Conservation (phyloP, 305 asterid species). For the Petunia hybrid region DNA sequence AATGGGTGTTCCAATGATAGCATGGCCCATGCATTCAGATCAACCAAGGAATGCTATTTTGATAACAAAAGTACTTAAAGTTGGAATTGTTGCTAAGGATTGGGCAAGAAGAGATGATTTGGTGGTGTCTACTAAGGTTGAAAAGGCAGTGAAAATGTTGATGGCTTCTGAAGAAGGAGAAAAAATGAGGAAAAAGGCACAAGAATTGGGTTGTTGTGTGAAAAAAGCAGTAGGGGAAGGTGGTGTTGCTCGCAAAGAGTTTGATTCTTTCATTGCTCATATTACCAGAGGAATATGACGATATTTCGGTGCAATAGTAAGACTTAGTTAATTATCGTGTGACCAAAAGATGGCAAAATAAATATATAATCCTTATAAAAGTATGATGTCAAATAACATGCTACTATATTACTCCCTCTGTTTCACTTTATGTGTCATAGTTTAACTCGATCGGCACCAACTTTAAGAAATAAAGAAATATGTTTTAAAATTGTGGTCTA, state of each 20-base stretch:
- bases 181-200: conserved; percentile 61
- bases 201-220: conserved; percentile 50
- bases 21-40: conserved; percentile 54
- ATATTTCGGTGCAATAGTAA: not conserved
- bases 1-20: conserved; percentile 50
- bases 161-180: conserved; percentile 62
- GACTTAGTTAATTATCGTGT: too few species aligned
- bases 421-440: too few species aligned
- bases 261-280: conserved; percentile 62
- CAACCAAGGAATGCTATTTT: conserved; percentile 51
- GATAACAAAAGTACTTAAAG: conserved; percentile 48
- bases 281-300: conserved; percentile 43
- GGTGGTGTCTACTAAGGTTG: conserved; percentile 43
- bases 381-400: too few species aligned
- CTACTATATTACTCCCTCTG: too few species aligned
- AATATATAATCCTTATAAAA: too few species aligned
- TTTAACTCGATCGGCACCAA: too few species aligned
- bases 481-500: too few species aligned
- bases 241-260: conserved; percentile 49
- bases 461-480: too few species aligned
- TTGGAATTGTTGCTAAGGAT: conserved; percentile 55
- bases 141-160: conserved; percentile 46
- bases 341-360: too few species aligned
- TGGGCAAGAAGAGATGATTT: conserved; percentile 49
- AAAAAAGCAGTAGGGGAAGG: conserved; percentile 56